Base-by-base conservation (phyloP, 495 filamentous ascomycete species). In the Penicillium psychrofluorescens region DNA sequence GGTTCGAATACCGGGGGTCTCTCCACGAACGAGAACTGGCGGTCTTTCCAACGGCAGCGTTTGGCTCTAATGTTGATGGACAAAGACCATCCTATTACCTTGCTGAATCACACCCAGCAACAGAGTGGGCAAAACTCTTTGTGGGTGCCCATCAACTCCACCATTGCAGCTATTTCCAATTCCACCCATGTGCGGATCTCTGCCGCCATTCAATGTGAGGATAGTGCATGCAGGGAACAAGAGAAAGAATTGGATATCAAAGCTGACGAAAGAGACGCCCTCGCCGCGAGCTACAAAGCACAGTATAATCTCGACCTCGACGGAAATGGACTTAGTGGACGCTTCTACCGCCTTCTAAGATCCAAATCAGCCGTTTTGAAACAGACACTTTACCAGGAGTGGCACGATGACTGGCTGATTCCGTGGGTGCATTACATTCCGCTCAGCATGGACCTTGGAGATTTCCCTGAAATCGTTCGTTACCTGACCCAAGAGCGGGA, bases 351-450 rank as follows among this genome's bases (percentile, higher is more conserved):
- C 8, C 63, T 79, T 7, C 56, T 78, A 14, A 62, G 64, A 2
- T 68, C 63, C 2, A 56, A 60, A 7, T 62, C 57, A 28, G 46
- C 59, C 4, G 64, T 65, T 1, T 46, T 81, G 28, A 80, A 78
- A 43, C 52, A 67, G 43, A 75, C 67, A 0, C 46, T 77, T 4
- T 63, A 76, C 32, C 55, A 65, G 13, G 78, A 81, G 56, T 81
- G 77, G 78, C 77, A 79, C 46, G 71, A 78, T 14, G 67, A 72
- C 8, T 54, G 72, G 1, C 55, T 80, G 12, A 35, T 72, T n/a
- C 74, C 78, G 0, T 81, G 78, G 78, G 58, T 74, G 8, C 76
- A 80, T 49, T 79, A 71, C 44, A 61, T 79, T 22, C 74, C 73
- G 1, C 48, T 73, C 36, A 72, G 63, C 44, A 60, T 64, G 43